phyloP scores from a whole-genome alignment of 1,284 basidiomycete genomes.

The Lignosus rhinocerotis region DNA sequence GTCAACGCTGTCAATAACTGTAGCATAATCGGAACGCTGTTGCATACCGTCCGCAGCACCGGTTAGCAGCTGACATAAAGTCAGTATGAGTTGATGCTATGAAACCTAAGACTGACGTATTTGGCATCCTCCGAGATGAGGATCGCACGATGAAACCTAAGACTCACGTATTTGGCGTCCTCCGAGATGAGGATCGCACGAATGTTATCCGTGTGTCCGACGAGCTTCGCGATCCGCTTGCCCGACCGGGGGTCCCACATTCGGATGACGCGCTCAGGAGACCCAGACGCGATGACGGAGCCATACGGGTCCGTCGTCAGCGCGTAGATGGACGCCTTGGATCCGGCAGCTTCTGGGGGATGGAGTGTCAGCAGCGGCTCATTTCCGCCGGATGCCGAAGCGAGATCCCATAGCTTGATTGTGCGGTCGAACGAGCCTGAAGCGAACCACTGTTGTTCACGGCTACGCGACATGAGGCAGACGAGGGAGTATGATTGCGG shows the following conservation, averaged over 20 bases:
- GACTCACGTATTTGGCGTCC: conserved; percentile 83
- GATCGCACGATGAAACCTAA: conserved; percentile 57
- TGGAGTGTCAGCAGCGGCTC: conserved; percentile 60
- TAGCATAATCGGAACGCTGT: background rate
- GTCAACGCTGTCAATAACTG: conserved; percentile 18
- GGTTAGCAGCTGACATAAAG: conserved; percentile 70
- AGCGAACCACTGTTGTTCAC: conserved; percentile 82
- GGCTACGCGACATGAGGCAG: conserved; percentile 43
- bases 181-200: conserved; percentile 86
- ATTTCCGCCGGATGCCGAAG: conserved; percentile 30
- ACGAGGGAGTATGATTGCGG: background rate
- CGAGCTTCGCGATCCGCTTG: conserved; percentile 72
- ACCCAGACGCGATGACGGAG: conserved; percentile 82
- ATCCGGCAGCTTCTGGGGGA: conserved; percentile 58
- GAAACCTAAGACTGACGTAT: conserved; percentile 60
- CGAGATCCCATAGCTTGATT: conserved; percentile 93
- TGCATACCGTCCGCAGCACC: conserved; percentile 82
- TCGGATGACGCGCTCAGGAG: conserved; percentile 87
- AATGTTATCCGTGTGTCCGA: conserved; percentile 97
- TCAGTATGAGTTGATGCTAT: background rate
- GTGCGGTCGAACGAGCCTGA: conserved; percentile 96
- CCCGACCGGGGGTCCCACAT: conserved; percentile 92
- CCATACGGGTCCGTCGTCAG: conserved; percentile 81
- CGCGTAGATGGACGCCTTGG: conserved; percentile 82
- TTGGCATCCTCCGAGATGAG: conserved; percentile 86